Conservation (phyloP, 495 filamentous ascomycete genomes). For the Aspergillus carlsbadensis region DNA sequence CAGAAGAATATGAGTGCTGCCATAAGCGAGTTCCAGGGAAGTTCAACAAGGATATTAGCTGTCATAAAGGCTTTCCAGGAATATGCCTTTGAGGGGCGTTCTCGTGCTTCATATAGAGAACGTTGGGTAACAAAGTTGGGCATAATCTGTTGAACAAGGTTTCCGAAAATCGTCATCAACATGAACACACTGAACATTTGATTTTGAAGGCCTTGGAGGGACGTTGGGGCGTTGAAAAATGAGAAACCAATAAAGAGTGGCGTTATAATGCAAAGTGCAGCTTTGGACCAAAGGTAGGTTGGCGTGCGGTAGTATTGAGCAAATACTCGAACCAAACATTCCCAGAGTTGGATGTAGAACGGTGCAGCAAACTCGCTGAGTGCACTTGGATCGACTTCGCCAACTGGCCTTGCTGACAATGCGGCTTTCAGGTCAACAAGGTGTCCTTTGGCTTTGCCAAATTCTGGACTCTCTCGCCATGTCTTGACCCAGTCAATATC, state of each 20-base stretch:
- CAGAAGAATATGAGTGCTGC: slow-evolving; percentile 60
- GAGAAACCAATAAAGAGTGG: slow-evolving; percentile 87
- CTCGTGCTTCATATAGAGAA: slow-evolving; percentile 69
- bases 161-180: slow-evolving; percentile 80
- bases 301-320: slow-evolving; percentile 61
- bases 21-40: slow-evolving; percentile 69
- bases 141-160: slow-evolving; percentile 76
- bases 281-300: slow-evolving; percentile 58
- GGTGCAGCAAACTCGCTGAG: slow-evolving; percentile 54
- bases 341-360: slow-evolving; percentile 49
- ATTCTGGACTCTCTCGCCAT: slow-evolving; percentile 78
- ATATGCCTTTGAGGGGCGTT: slow-evolving; percentile 71
- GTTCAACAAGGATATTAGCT: slow-evolving; percentile 68
- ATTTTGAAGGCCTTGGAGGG: slow-evolving; percentile 81
- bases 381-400: slow-evolving; percentile 69
- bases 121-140: slow-evolving; percentile 69
- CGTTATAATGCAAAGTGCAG: slow-evolving; percentile 50
- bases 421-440: slow-evolving; percentile 64
- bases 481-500: slow-evolving; percentile 79
- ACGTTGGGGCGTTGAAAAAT: slow-evolving; percentile 74
- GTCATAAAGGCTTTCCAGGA: slow-evolving; percentile 72
- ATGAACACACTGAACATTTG: slow-evolving; percentile 91
- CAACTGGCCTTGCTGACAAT: slow-evolving; percentile 60
- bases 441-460: slow-evolving; percentile 62
- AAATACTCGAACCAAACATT: slow-evolving; percentile 53